Base-by-base conservation (phyloP, 1,284 basidiomycete species). In the Wolfiporia cocos region DNA sequence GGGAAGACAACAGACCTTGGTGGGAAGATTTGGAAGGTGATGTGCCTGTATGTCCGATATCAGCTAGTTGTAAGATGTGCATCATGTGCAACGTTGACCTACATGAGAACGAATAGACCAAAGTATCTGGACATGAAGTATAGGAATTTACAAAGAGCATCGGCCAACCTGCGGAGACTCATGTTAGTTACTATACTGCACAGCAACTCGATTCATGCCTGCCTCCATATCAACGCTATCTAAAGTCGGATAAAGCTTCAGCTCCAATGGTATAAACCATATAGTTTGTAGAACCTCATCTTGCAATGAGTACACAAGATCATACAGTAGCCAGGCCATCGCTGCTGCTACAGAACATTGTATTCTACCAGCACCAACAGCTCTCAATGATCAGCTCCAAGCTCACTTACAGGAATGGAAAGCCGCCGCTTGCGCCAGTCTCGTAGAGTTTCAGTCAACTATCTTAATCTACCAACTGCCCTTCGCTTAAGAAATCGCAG, bases 211-310 rank as follows among this genome's bases (percentile, higher is more conserved):
- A 5, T 26, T 4, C 5, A 21, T 20, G 34, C 45, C 6, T 15
- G 40, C 45, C 24, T 43, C 45, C 45, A 47, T 5, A 47, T 43
- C 21, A 47, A 26, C 30, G 31, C 32, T 19, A 43, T 15, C 45
- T 47, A n/a, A n/a, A n/a, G n/a, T n/a, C n/a, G n/a, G n/a, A n/a
- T n/a, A n/a, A n/a, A n/a, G n/a, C n/a, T n/a, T n/a, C n/a, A n/a
- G n/a, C n/a, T n/a, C n/a, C n/a, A n/a, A n/a, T n/a, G n/a, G n/a
- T n/a, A n/a, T n/a, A n/a, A n/a, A n/a, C n/a, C n/a, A n/a, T n/a
- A n/a, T n/a, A 30, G 18, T 10, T 10, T 33, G 6, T 9, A 7
- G 26, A 9, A 14, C 26, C 26, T 28, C 26, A 9, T 28, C 9
- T 14, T 28, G 9, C 9, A 28, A 28, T 28, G 26, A 28, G 7